Base-by-base conservation (phyloP, 2,329 filamentous ascomycete genomes). In the Nigrograna mackinnonii region DNA sequence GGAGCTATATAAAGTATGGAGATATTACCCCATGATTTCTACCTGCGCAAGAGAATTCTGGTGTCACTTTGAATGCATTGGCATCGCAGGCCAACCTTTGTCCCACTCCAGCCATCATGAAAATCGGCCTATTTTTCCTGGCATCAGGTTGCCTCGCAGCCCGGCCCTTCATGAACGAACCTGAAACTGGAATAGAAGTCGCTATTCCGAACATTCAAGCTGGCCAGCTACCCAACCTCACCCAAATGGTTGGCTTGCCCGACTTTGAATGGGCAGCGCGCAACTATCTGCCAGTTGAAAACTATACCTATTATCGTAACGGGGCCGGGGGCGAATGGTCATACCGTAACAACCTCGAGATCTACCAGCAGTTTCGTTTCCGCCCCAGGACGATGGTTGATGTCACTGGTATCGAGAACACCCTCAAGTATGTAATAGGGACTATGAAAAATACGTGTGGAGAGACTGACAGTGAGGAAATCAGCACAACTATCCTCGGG, bases 291-390 rank as follows among this genome's bases (percentile, higher is more conserved):
- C 71, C 76, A 42, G 45, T 52, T 9, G 54, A 62, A 17, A 72
- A 76, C 54, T 81, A 77, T 62, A 78, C 77, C 13, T 81, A 80
- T 62, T 81, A 81, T 64, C 74, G 77, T 45, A 79, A 78, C 49
- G 78, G 78, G 16, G 78, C 77, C 4, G 77, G 70, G 3, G 79
- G 77, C 46, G 79, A 81, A 63, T 81, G 74, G 73, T 68, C 71
- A 1, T 80, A 80, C 62, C 71, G 78, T 35, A 79, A 80, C 61
- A 82, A 82, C 62, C 68, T 81, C 4, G 79, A 82, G 60, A 70
- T 75, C 20, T 82, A 71, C 60, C 65, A 70, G 46, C 72, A 76
- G 12, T 78, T 76, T 54, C 66, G 66, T 36, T 65, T 80, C 31
- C 70, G 73, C 37, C 77, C 79, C 6, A 69, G 75, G 37, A 68